Percentiles rank a stretch among this genome's conserved stretches.
Evolutionary conservation across 1,284 basidiomycete species (phyloP).

Genomic region (Microbotryomycetes sp.): DNA sequence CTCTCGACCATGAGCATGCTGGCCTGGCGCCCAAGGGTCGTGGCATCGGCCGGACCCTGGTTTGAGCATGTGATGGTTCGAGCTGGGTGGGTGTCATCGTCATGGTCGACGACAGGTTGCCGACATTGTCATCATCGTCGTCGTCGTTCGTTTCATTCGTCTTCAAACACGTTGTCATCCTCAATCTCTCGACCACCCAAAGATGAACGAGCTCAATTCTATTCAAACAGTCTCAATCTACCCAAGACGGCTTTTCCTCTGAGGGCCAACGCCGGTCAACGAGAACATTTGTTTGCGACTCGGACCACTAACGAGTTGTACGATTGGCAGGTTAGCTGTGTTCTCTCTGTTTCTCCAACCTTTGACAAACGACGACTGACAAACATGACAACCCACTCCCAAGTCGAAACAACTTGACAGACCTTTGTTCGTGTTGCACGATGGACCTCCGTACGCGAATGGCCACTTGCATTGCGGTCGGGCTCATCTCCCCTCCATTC

Average conservation of each 20-base stretch:
- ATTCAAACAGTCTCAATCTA: conserved; percentile 47
- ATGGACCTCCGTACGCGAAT: conserved; percentile 97
- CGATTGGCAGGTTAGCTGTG: conserved; percentile 66
- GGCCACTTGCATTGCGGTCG: conserved; percentile 92
- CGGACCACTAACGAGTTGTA: conserved; percentile 75
- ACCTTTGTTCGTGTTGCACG: conserved; percentile 77
- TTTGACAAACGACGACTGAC: conserved; percentile 1
- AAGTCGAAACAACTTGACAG: conserved; percentile 61
- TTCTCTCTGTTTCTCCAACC: background rate
- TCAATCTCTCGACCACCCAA: background rate
- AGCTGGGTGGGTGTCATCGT: too few species aligned
- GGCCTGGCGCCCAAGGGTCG: too few species aligned
- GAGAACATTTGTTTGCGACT: conserved; percentile 56
- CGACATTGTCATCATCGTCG: too few species aligned
- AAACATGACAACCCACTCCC: background rate
- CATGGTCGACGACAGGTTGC: too few species aligned
- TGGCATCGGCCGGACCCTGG: too few species aligned
- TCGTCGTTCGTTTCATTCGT: too few species aligned
- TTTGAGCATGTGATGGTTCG: too few species aligned
- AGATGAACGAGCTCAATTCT: background rate
- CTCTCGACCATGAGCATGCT: too few species aligned
- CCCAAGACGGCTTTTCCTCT: conserved; percentile 79
- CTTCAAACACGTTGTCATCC: too few species aligned
- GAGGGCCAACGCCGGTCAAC: conserved; percentile 61
- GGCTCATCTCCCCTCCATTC: conserved; percentile 33